Conservation (phyloP, 225 moss, liverwort and hornwort species). For the Neckera pumila region DNA sequence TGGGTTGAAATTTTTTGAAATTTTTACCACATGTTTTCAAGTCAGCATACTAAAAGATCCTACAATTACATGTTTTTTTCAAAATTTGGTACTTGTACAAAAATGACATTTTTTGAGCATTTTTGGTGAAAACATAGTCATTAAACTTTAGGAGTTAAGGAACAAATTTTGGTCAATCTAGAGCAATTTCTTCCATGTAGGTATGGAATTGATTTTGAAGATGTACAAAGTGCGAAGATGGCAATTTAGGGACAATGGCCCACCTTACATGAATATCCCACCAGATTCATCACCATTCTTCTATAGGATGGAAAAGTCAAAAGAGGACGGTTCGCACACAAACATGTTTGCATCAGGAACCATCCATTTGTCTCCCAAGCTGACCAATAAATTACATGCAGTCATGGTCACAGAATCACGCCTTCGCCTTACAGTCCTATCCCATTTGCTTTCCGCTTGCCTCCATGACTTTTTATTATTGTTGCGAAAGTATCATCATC, state of each 20-base stretch:
- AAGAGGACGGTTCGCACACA: neutral
- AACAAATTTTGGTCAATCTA: neutral
- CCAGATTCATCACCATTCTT: neutral
- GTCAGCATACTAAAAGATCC: too few relatives aligned
- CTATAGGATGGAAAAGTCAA: neutral
- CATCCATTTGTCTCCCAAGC: neutral
- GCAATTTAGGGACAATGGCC: neutral
- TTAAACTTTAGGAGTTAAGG: rapidly evolving
- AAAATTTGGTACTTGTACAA: too few relatives aligned
- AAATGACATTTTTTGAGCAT: too few relatives aligned
- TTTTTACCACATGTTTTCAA: too few relatives aligned
- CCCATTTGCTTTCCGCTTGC: neutral
- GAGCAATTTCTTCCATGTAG: neutral
- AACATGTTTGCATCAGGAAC: neutral
- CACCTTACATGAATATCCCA: neutral
- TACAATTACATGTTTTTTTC: too few relatives aligned
- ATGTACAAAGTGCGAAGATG: too few relatives aligned
- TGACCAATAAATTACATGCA: neutral
- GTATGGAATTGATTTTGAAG: neutral
- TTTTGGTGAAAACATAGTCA: too few relatives aligned
- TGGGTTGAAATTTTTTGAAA: too few relatives aligned
- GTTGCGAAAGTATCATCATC: neutral
- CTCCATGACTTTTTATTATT: neutral
- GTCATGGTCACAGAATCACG: neutral
- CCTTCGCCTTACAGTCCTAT: neutral